These are phyloP conservation scores for Leccinum griseonigrum DNA, from an alignment of 1,284 basidiomycete genomes.

Conservation along the genomic window DNA sequence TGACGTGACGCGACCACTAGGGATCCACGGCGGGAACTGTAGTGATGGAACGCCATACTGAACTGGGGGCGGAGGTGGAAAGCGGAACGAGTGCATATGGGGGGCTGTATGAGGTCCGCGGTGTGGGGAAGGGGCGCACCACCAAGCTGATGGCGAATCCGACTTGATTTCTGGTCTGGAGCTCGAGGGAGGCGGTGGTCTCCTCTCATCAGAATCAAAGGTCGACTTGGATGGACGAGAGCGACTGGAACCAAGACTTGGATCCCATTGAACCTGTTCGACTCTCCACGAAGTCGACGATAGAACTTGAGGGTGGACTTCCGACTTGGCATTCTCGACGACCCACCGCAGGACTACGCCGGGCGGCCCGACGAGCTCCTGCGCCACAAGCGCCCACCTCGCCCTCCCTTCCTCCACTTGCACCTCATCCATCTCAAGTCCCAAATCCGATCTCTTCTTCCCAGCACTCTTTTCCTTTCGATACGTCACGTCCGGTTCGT, in stretches of 20 bases:
- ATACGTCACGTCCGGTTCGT: background rate
- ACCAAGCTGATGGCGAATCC: slow-evolving; percentile 17
- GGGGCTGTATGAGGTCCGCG: slow-evolving; percentile 6
- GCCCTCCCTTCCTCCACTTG: slow-evolving; percentile 26
- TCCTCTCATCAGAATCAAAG: slow-evolving; percentile 2
- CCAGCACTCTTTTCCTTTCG: background rate
- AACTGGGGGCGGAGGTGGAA: slow-evolving; percentile 15
- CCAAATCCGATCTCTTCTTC: background rate
- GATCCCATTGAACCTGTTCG: slow-evolving; percentile 16
- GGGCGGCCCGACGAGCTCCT: slow-evolving; percentile 26
- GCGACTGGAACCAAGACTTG: slow-evolving; percentile 6
- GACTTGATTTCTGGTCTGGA: slow-evolving; percentile 8
- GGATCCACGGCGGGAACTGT: slow-evolving; percentile 20
- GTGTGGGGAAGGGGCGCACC: slow-evolving; percentile 7
- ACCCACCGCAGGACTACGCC: slow-evolving; percentile 13
- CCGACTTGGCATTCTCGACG: background rate
- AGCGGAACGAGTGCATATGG: slow-evolving; percentile 9
- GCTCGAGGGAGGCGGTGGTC: background rate
- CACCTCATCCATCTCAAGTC: slow-evolving; percentile 20
- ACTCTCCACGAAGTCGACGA: background rate
- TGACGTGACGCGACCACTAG: slow-evolving; percentile 9
- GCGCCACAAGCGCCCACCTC: slow-evolving; percentile 16
- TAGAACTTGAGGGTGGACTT: background rate
- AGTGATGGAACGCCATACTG: slow-evolving; percentile 16
- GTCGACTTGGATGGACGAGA: background rate